phyloP scores from a whole-genome alignment of 1,284 basidiomycete genomes.

The Sanguinoderma infundibulare region DNA sequence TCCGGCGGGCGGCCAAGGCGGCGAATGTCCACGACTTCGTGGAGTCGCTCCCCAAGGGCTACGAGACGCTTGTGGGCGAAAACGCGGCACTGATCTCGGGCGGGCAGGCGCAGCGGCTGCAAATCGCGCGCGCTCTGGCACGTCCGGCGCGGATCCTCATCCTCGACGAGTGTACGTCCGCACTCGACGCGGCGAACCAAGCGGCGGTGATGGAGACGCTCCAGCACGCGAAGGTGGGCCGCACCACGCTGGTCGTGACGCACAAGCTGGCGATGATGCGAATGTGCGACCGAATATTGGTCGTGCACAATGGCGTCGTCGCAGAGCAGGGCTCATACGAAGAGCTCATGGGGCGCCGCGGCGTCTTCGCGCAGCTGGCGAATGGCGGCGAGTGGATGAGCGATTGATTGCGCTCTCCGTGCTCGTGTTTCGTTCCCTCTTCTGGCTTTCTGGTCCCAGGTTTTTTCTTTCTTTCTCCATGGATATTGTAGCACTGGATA shows the following conservation, averaged over 20 bases:
- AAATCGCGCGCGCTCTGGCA: constrained; percentile 89
- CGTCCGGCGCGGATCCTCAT: constrained; percentile 78
- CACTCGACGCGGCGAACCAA: constrained; percentile 87
- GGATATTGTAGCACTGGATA: constrained; percentile 28
- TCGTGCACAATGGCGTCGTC: constrained; percentile 78
- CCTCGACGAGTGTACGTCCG: constrained; percentile 93
- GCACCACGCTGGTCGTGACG: constrained; percentile 91
- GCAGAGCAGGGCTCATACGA: constrained; percentile 84
- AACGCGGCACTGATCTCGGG: constrained; percentile 90
- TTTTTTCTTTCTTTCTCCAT: constrained; percentile 1
- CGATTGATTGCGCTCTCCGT: too few species aligned
- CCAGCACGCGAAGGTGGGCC: constrained; percentile 59
- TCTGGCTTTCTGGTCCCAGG: constrained; percentile 1
- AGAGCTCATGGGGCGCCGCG: constrained; percentile 67
- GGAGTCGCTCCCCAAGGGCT: constrained; percentile 77
- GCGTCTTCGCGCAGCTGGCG: constrained; percentile 84
- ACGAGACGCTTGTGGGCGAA: constrained; percentile 88
- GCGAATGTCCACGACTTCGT: constrained; percentile 93
- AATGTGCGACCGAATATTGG: constrained; percentile 89
- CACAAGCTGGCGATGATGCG: constrained; percentile 93
- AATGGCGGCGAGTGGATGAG: constrained; percentile 85
- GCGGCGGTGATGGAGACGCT: constrained; percentile 82
- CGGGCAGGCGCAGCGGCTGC: constrained; percentile 92
- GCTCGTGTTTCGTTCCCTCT: background rate
- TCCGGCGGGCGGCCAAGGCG: constrained; percentile 70